Base-by-base conservation (phyloP, 2,329 filamentous ascomycete genomes). In the Ascomycota sp. region DNA sequence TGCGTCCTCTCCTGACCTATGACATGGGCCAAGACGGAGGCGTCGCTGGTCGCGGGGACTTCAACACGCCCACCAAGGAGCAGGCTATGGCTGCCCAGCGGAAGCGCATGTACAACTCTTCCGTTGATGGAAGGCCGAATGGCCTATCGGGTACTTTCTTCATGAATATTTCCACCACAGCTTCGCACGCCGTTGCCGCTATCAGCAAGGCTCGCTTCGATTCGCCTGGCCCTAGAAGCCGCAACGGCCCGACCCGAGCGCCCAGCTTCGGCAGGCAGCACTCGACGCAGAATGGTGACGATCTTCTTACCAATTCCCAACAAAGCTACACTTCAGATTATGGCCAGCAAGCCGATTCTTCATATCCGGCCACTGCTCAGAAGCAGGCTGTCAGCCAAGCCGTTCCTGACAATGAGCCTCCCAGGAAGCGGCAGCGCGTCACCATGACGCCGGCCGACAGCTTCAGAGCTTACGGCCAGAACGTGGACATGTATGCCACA, bases 1-100 rank as follows among this genome's bases (percentile, higher is more conserved):
- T 89, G 28, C 65, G 70, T 15, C 77, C 78, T 11, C 61, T 89
- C 5, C 55, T 89, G 31, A 81, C 77, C 20, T 82, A 86, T 48
- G 79, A 86, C 44, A 78, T 83, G 59, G 73, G 70, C 31, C 70
- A 76, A 40, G 76, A 85, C 35, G 77, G 80, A 29, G 73, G 72
- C 29, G 53, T 71, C 30, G 69, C 76, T 5, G 75, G 76, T 32
- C 69, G 73, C 28, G 79, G 77, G 28, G 70, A 75, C 40, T 67
- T 93, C 42, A 86, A 95, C 44, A 95, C 89, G 0, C 89, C 89
- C 0, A 98, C 89, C 23, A 98, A 98, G 53, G 89, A 95, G 53
- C 89, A 95, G 53, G 89, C 89, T 35, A 93, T 95, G 85, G 89
- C 89, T 8, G 86, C 86, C 5, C 77, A 83, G 53, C 63, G 89